Percentiles rank a stretch among this genome's conserved stretches.
Conservation (phyloP, 2,329 filamentous ascomycete species). For the Penicillium verrucosum region DNA sequence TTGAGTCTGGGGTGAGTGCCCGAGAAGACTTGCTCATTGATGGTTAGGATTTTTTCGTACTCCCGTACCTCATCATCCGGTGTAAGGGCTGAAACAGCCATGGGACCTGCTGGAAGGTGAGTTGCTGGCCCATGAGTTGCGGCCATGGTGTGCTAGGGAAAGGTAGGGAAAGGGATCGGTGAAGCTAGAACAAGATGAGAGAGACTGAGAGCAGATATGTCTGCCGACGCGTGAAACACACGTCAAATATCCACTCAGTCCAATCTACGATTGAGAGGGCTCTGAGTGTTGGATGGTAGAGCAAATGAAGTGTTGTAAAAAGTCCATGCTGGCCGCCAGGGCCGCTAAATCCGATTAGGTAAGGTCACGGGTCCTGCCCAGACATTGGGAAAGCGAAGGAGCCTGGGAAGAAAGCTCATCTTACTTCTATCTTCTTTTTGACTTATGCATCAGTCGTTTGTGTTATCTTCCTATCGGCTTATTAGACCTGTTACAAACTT, state of each 20-base stretch:
- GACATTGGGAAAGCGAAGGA: background rate
- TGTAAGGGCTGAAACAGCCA: constrained; percentile 26
- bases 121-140: constrained; percentile 28
- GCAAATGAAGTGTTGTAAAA: constrained; percentile 5
- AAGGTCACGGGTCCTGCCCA: constrained; percentile 8
- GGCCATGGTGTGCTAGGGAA: constrained; percentile 29
- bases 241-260: constrained; percentile 5
- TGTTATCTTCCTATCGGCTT: constrained; percentile 3
- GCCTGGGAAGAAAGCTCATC: background rate
- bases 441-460: constrained; percentile 19
- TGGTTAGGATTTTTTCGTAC: constrained; percentile 75
- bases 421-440: background rate
- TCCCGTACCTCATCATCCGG: constrained; percentile 60
- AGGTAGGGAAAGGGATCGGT: constrained; percentile 10
- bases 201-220: background rate
- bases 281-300: constrained; percentile 9
- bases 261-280: constrained; percentile 5
- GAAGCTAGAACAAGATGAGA: constrained; percentile 8
- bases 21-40: constrained; percentile 76
- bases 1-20: constrained; percentile 63
- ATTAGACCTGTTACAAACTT: background rate
- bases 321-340: constrained; percentile 10
- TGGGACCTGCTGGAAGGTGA: constrained; percentile 33
- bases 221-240: background rate
- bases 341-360: constrained; percentile 17